phyloP scores from a whole-genome alignment of 2,329 filamentous ascomycete species.

The Colletotrichum sp. region DNA sequence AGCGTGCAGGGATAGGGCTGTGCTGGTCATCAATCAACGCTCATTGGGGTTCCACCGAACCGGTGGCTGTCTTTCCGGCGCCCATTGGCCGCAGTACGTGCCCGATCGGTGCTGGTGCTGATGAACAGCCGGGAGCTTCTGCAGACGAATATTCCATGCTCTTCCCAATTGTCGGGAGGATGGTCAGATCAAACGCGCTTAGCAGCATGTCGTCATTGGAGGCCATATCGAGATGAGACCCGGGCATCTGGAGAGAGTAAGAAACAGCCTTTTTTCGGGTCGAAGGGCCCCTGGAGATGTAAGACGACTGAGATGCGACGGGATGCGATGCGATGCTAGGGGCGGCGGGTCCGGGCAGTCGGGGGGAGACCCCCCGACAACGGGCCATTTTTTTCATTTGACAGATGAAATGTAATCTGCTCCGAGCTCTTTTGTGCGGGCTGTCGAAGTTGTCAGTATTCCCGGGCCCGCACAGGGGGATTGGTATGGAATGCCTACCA shows the following conservation, averaged over 20 bases:
- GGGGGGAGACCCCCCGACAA: not conserved
- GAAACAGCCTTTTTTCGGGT: not conserved
- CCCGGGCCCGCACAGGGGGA: not conserved
- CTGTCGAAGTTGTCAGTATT: not conserved
- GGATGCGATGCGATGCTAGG: slow-evolving; percentile 2
- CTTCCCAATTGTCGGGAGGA: slow-evolving; percentile 16
- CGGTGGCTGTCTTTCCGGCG: not conserved
- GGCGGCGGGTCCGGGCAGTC: not conserved
- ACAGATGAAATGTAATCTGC: not conserved
- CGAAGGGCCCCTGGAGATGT: not conserved
- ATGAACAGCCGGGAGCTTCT: slow-evolving; percentile 16
- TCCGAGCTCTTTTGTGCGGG: not conserved
- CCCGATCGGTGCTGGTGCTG: slow-evolving; percentile 15
- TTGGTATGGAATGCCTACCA: not conserved
- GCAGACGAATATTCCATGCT: slow-evolving; percentile 12
- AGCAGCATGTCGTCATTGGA: slow-evolving; percentile 21
- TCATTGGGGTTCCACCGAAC: slow-evolving; percentile 4
- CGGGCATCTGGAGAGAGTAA: slow-evolving; percentile 16
- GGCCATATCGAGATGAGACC: slow-evolving; percentile 7
- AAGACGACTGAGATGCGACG: not conserved
- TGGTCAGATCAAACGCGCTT: slow-evolving; percentile 19
- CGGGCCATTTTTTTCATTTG: not conserved
- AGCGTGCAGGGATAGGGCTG: slow-evolving; percentile 14
- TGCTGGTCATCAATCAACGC: slow-evolving; percentile 7
- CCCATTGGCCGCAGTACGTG: slow-evolving; percentile 21